Percentiles rank a stretch among this genome's conserved stretches.
Conservation (phyloP, 176 grass and related monocot genomes). For the Guadua angustifolia region DNA sequence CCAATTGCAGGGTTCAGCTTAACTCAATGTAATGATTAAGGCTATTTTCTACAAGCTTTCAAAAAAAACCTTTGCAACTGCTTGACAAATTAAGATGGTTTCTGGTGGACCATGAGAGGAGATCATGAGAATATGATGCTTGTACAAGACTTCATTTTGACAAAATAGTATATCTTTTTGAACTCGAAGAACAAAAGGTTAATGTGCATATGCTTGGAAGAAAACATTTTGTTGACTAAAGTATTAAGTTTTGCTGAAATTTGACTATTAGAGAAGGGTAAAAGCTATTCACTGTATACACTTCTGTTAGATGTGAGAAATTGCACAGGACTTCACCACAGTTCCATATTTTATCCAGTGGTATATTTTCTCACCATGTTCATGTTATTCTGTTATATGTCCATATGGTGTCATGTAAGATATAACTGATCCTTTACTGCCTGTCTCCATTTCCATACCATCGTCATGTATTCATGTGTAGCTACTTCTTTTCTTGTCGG, state of each 20-base stretch:
- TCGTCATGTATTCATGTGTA: slow-evolving; percentile 31
- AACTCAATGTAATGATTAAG: neutral
- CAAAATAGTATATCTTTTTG: neutral
- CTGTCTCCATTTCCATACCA: slow-evolving; percentile 8
- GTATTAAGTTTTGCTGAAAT: neutral
- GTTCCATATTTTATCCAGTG: neutral
- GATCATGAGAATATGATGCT: neutral
- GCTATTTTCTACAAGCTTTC: neutral
- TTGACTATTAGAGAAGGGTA: neutral
- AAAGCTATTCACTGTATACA: neutral
- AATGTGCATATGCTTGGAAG: neutral
- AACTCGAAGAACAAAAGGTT: neutral
- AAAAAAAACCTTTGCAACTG: neutral
- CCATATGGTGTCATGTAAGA: neutral
- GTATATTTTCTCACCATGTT: slow-evolving; percentile 3
- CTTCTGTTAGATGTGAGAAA: neutral
- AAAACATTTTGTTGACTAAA: neutral
- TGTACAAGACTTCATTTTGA: neutral
- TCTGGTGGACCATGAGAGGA: neutral
- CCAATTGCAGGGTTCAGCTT: neutral
- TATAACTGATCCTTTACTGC: neutral
- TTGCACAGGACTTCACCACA: neutral
- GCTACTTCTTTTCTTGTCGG: slow-evolving; percentile 7
- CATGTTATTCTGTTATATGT: neutral
- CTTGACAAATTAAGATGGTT: slow-evolving; percentile 19